Evolutionary conservation across 2,329 filamentous ascomycete genomes (phyloP).

Genomic region (Colletotrichum scovillei): DNA sequence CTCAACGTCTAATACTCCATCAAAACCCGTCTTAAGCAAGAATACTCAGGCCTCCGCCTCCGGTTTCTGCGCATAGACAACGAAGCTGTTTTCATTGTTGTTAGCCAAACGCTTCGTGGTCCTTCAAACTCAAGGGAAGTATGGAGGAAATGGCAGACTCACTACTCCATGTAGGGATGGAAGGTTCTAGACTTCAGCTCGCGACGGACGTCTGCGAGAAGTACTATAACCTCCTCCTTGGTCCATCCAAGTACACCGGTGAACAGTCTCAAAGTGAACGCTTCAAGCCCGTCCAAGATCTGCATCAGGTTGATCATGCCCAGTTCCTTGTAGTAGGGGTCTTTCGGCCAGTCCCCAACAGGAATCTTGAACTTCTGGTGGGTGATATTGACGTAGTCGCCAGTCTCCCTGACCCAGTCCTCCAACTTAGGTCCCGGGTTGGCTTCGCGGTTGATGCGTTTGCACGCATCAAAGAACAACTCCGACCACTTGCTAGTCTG

Average conservation of each 20-base stretch:
- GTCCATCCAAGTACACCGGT: conserved; percentile 44
- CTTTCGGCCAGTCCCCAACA: conserved; percentile 46
- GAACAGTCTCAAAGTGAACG: conserved; percentile 41
- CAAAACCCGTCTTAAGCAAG: too few species aligned
- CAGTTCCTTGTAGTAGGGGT: conserved; percentile 42
- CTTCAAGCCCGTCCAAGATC: conserved; percentile 40
- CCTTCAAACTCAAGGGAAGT: neutral
- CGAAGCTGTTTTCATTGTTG: neutral
- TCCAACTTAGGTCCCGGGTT: conserved; percentile 40
- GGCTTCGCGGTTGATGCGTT: conserved; percentile 38
- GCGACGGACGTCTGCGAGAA: conserved; percentile 43
- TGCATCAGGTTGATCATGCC: conserved; percentile 34
- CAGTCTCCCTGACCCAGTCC: conserved; percentile 42
- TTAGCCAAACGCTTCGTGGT: neutral
- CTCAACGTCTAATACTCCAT: too few species aligned
- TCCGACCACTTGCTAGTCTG: conserved; percentile 36
- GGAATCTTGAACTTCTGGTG: conserved; percentile 49
- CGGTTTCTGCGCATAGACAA: conserved; percentile 36
- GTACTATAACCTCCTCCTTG: conserved; percentile 41
- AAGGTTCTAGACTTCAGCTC: conserved; percentile 43
- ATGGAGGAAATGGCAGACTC: neutral
- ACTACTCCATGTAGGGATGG: conserved; percentile 42
- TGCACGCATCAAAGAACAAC: conserved; percentile 34
- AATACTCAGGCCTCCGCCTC: neutral
- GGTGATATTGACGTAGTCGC: conserved; percentile 50